A percentile compares a stretch with the other conserved stretches of the same genome.
Conservation (phyloP, 2,329 filamentous ascomycete species). For the Fusarium sp. region DNA sequence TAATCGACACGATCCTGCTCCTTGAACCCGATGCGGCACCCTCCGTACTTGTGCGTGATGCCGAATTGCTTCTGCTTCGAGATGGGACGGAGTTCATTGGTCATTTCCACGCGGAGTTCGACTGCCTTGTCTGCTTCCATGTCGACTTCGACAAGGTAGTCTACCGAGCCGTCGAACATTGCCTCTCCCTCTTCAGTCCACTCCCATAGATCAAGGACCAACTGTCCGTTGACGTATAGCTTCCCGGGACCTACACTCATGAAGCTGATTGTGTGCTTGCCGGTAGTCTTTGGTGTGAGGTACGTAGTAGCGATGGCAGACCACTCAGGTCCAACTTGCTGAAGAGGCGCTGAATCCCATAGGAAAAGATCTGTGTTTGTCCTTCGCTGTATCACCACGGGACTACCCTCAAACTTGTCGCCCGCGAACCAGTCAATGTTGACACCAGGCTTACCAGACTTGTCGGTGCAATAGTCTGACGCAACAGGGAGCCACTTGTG, state of each 20-base stretch:
- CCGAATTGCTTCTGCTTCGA: conserved; percentile 68
- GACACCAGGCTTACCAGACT: conserved; percentile 68
- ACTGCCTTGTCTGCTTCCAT: conserved; percentile 70
- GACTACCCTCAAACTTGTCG: conserved; percentile 70
- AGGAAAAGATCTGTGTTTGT: conserved; percentile 76
- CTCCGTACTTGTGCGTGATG: conserved; percentile 75
- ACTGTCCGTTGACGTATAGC: conserved; percentile 68
- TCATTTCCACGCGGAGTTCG: conserved; percentile 64
- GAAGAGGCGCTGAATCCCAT: conserved; percentile 75
- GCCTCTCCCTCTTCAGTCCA: conserved; percentile 77
- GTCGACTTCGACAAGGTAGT: conserved; percentile 70
- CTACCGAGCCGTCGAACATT: conserved; percentile 77
- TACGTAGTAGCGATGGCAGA: conserved; percentile 72
- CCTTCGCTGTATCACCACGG: conserved; percentile 68
- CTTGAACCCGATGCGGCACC: conserved; percentile 78
- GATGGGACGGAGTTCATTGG: conserved; percentile 71
- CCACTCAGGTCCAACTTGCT: conserved; percentile 71
- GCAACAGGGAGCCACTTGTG: conserved; percentile 46
- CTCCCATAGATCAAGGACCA: conserved; percentile 74
- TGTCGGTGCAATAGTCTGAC: conserved; percentile 42
- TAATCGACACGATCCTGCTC: conserved; percentile 72
- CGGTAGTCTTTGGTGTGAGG: conserved; percentile 68
- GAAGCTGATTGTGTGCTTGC: conserved; percentile 74
- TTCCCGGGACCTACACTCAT: conserved; percentile 74
- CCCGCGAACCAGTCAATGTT: conserved; percentile 73